These are phyloP conservation scores for Raffaelea deltoideospora DNA, from an alignment of 2,329 filamentous ascomycete species.

Conservation along the genomic window DNA sequence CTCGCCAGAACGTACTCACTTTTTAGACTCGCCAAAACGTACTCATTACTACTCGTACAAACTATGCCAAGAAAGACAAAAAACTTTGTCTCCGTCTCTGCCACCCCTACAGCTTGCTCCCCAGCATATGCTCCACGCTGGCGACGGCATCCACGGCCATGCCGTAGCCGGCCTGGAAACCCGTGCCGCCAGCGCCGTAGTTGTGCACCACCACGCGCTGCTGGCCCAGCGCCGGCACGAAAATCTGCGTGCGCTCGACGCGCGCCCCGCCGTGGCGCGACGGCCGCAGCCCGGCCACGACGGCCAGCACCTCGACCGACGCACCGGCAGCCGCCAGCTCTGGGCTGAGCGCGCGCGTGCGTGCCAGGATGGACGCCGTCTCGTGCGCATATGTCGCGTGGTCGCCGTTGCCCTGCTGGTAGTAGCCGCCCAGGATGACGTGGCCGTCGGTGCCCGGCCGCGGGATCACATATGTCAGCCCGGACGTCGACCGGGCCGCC, in stretches of 20 bases:
- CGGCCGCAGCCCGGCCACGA: constrained; percentile 18
- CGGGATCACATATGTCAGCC: constrained; percentile 26
- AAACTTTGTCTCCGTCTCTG: no score
- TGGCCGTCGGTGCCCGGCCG: constrained; percentile 20
- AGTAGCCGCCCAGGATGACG: constrained; percentile 23
- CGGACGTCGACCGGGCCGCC: no score
- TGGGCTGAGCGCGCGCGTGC: constrained; percentile 17
- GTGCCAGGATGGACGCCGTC: constrained; percentile 20
- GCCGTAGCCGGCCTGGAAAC: constrained; percentile 26
- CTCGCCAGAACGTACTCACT: no score
- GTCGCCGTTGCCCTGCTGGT: constrained; percentile 19
- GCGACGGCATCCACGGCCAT: constrained; percentile 22
- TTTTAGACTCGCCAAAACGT: no score
- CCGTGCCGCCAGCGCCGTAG: constrained; percentile 29
- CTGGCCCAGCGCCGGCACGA: constrained; percentile 11
- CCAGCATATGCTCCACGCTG: constrained; percentile 15
- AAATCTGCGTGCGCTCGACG: constrained; percentile 18
- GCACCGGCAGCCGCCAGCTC: constrained; percentile 11
- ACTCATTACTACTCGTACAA: no score
- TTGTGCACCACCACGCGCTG: constrained; percentile 20
- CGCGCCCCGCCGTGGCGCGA: constrained; percentile 25
- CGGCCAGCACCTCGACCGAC: constrained; percentile 17
- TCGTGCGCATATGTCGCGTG: constrained; percentile 20
- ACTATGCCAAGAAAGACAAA: no score
- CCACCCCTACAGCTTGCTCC: no score